Evolutionary conservation across 2,329 filamentous ascomycete species (phyloP).

Genomic region (Epichloe typhina): DNA sequence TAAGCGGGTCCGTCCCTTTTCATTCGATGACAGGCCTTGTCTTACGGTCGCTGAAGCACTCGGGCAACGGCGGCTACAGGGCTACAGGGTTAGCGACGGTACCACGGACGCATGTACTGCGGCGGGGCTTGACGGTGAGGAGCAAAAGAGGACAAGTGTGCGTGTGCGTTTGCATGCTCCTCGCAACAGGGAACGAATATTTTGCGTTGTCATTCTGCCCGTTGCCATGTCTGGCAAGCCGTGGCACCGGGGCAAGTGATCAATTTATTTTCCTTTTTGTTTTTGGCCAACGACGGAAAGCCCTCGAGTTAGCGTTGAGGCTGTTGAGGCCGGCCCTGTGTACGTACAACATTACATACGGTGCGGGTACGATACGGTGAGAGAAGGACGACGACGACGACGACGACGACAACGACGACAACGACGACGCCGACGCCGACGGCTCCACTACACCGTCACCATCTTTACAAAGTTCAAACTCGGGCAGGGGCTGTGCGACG

Average conservation of each 20-base stretch:
- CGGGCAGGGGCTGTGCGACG: too few species aligned
- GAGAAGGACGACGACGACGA: background rate
- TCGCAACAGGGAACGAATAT: background rate
- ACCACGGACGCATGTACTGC: background rate
- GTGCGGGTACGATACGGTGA: background rate
- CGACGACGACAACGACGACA: too few species aligned
- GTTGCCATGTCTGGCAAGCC: background rate
- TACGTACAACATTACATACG: background rate
- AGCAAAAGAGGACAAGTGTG: background rate
- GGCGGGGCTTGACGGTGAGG: background rate
- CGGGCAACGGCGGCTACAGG: background rate
- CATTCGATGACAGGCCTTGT: background rate
- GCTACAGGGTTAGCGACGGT: background rate
- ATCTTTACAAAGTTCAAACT: background rate
- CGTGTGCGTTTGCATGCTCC: background rate
- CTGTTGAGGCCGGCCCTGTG: background rate
- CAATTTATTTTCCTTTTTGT: too few species aligned
- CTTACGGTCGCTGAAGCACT: background rate
- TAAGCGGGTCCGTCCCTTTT: constrained; percentile 1
- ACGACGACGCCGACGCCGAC: too few species aligned
- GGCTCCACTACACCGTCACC: background rate
- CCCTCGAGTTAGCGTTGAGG: too few species aligned
- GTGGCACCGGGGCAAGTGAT: background rate
- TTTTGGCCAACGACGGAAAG: too few species aligned
- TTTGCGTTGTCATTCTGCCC: background rate